Conservation (phyloP, 345 rosid genomes). For the Punica granatum region DNA sequence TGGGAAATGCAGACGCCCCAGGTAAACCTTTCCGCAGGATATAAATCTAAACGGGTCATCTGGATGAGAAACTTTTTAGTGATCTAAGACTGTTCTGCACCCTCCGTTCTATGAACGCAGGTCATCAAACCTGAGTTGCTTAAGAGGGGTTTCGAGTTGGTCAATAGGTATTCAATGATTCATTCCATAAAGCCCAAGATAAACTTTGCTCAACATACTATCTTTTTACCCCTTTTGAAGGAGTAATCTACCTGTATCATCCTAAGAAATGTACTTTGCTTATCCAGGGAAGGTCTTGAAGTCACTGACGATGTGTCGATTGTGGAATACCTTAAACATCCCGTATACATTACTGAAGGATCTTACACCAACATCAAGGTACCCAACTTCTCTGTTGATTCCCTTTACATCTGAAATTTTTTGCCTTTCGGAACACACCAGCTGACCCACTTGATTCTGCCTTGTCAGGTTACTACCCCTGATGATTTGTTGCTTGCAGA, state of each 20-base stretch:
- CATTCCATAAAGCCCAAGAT: background rate
- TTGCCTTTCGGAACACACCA: too few species aligned
- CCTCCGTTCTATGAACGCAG: slow-evolving; percentile 23
- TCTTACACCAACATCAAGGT: slow-evolving; percentile 95
- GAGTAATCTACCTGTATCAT: background rate
- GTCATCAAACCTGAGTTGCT: slow-evolving; percentile 78
- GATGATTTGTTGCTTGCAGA: slow-evolving; percentile 87
- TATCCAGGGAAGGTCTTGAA: slow-evolving; percentile 70
- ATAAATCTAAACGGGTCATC: background rate
- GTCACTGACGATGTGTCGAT: slow-evolving; percentile 94
- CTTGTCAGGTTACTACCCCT: slow-evolving; percentile 76
- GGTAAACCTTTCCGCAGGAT: slow-evolving; percentile 31
- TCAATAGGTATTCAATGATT: slow-evolving; percentile 50
- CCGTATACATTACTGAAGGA: slow-evolving; percentile 82
- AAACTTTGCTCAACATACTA: background rate
- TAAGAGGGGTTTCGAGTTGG: slow-evolving; percentile 76
- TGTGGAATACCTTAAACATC: slow-evolving; percentile 86
- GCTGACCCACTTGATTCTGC: background rate
- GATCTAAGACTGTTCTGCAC: background rate
- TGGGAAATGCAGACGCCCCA: slow-evolving; percentile 99
- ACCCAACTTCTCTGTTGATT: too few species aligned
- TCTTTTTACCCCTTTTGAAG: background rate
- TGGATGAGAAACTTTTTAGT: background rate
- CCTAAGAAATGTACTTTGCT: slow-evolving; percentile 1
- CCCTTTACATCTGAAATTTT: too few species aligned